Evolutionary conservation across 2,329 filamentous ascomycete genomes (phyloP), one percentile per base, ranked within the genome.

Genomic region (Penicillium sp.): DNA sequence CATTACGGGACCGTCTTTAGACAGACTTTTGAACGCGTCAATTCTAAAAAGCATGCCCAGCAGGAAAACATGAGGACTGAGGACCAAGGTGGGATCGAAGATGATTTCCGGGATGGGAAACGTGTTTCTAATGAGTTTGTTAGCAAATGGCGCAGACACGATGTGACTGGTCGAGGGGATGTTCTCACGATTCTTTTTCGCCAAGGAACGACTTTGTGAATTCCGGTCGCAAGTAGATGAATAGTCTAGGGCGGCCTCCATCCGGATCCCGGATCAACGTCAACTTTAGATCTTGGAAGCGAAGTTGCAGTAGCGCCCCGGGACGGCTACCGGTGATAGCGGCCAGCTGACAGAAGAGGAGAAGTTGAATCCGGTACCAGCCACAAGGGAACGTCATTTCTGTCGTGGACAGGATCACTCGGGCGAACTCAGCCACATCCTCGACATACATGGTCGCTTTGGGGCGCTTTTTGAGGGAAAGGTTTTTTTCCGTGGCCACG

Each of bases 31-130:
- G 40, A 72, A 73, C 15, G 50, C 65, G 18, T 54, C 12, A 47
- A 67, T 58, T 23, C 56, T 47, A 42, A 70, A 71, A 10, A 72
- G 62, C 43, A 72, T 62, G 20, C 63, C 58, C 8, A 71, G 49
- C 29, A 72, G 59, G 44, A 64, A 66, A 13, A 68, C 45, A 53
- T 73, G 56, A 4, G 57, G 61, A 52, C 64, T 73, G 18, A 73
- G 62, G 8, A 70, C 55, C 12, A 74, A 57, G 6, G 58, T 70
- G 1, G 50, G n/a, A n/a, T n/a, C n/a, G n/a, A n/a, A n/a, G n/a
- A n/a, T n/a, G n/a, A n/a, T n/a, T n/a, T n/a, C n/a, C 6, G 62
- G 65, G 28, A 73, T 52, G 2, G 52, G 52, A 41, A 72, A 72
- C 6, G 46, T 66, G 47, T 69, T 68, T 28, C 65, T 67, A n/a